These are phyloP conservation scores for Ulota crispa DNA, from an alignment of 225 moss, liverwort and hornwort species.

Conservation along the genomic window DNA sequence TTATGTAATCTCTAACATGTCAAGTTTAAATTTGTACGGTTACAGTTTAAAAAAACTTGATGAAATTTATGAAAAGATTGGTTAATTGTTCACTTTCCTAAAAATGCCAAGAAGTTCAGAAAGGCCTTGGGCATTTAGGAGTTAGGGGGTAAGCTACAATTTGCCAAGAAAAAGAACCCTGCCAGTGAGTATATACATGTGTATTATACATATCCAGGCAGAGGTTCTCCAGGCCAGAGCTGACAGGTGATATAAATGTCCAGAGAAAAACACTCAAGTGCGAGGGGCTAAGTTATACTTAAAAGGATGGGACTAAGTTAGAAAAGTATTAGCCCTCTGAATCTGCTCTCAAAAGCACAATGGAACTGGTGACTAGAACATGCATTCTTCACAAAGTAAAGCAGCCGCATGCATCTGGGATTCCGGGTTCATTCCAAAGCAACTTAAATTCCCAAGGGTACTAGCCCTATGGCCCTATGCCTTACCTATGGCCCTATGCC, in stretches of 20 bases:
- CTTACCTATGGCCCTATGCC: background rate
- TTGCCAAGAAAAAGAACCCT: no score
- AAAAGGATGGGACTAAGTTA: background rate
- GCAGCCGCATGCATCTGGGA: background rate
- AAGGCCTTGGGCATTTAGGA: no score
- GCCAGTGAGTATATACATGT: no score
- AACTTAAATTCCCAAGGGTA: background rate
- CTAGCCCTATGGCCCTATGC: background rate
- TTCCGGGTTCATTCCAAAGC: no score
- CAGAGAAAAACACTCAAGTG: background rate
- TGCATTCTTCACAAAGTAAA: background rate
- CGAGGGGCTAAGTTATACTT: background rate
- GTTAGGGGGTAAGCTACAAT: no score
- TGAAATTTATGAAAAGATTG: no score
- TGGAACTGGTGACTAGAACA: slow-evolving; percentile 23
- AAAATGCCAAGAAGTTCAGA: no score
- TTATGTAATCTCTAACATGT: no score
- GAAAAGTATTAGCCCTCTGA: background rate
- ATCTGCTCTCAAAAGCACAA: background rate
- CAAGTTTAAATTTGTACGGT: no score
- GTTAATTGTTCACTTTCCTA: no score
- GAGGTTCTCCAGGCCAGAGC: slow-evolving; percentile 10
- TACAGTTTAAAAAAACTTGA: no score
- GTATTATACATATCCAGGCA: background rate
- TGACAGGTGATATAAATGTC: no score